Base-by-base conservation (phyloP, 805 yeast genomes). In the Ogataea nitratoaversa region DNA sequence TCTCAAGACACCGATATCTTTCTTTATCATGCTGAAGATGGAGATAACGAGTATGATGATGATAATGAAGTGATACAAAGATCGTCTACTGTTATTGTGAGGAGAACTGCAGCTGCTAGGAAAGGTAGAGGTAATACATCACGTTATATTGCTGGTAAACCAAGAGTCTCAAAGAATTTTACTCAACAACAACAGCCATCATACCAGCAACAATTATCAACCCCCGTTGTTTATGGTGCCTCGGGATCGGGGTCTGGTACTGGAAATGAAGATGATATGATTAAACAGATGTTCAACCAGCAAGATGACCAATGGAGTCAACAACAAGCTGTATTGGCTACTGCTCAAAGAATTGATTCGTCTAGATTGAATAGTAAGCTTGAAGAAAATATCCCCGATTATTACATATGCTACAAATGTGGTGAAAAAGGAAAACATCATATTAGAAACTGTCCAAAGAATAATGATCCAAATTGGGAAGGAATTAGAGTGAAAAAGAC, bases 291-390 rank as follows among this genome's bases (percentile, higher is more conserved):
- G 96, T 88, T 93, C 62, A 89, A 84, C 28, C 89, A 84, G 39
- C 98, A 95, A 63, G 86, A 85, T 43, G 89, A 84, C 50, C 95
- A 86, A 47, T 93, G 99, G 99, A 84, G 84, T 40, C 87, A 84
- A 53, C 87, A 96, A 1, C 99, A 93, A 61, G 91, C 87, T 48
- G 84, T 78, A 41, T 82, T 93, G 82, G 84, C 96, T 2, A 75
- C 79, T 3, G 95, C 91, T 16, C 81, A 89, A 22, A 82, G 95
- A 13, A 79, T 90, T 2, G 65, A 62, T 27, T 44, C 41, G 8
- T 42, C 44, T 5, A 47, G 57, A 38, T 41, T 51, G 7, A 47
- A 47, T 48, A 60, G 70, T 49, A 55, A 60, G 6, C 61, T 66
- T 3, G 95, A 87, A 42, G 90, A 83, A 49, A 73, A 77, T 6